These are phyloP conservation scores for Kuraishia borneana DNA, from an alignment of 805 yeast species.

Conservation along the genomic window DNA sequence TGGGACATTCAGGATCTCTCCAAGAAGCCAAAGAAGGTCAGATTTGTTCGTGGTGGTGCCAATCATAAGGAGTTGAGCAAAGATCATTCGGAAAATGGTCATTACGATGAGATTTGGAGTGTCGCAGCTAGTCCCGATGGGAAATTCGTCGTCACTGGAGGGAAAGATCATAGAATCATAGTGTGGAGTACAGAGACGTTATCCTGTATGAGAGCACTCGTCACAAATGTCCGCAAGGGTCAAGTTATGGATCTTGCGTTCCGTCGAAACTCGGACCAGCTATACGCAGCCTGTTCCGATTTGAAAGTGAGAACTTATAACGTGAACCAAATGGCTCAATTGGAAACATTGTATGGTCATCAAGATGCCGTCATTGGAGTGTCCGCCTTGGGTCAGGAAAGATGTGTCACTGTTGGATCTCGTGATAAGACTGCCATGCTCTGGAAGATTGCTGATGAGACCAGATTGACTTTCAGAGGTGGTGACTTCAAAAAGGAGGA, in stretches of 20 bases:
- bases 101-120: slow-evolving; percentile 62
- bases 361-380: slow-evolving; percentile 84
- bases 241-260: slow-evolving; percentile 64
- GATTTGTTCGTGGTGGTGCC: slow-evolving; percentile 53
- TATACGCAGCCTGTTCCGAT: slow-evolving; percentile 90
- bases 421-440: slow-evolving; percentile 91
- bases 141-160: slow-evolving; percentile 83
- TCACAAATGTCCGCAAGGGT: slow-evolving; percentile 62
- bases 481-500: slow-evolving; percentile 30
- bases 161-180: slow-evolving; percentile 67
- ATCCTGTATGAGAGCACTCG: slow-evolving; percentile 66
- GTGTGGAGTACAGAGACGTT: slow-evolving; percentile 81
- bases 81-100: slow-evolving; percentile 57
- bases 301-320: slow-evolving; percentile 81
- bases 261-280: slow-evolving; percentile 70
- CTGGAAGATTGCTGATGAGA: slow-evolving; percentile 96
- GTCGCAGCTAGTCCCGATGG: slow-evolving; percentile 86
- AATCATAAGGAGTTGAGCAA: slow-evolving; percentile 28
- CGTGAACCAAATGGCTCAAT: slow-evolving; percentile 74
- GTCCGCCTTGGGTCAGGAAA: slow-evolving; percentile 70
- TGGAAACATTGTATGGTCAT: slow-evolving; percentile 90
- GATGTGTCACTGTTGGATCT: slow-evolving; percentile 93
- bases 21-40: slow-evolving; percentile 56
- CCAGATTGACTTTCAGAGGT: slow-evolving; percentile 86
- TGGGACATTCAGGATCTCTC: slow-evolving; percentile 53